These are phyloP conservation scores for Sporothrix phasma DNA, from an alignment of 2,329 filamentous ascomycete species.

Conservation along the genomic window DNA sequence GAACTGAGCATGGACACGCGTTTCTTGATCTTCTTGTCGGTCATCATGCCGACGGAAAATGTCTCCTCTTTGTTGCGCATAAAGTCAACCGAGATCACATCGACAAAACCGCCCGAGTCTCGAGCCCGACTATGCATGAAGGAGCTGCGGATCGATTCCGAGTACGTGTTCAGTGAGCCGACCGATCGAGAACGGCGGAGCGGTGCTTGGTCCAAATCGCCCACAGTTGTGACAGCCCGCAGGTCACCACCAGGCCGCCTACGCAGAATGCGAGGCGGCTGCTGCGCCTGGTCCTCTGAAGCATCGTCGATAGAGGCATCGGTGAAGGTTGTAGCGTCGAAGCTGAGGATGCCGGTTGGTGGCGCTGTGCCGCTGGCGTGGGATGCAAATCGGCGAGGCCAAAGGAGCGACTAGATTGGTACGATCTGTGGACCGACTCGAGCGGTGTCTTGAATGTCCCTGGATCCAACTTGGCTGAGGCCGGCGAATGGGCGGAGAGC, in stretches of 20 bases:
- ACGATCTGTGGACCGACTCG: constrained; percentile 37
- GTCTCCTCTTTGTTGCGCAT: constrained; percentile 33
- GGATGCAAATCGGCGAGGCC: constrained; percentile 49
- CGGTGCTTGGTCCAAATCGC: constrained; percentile 44
- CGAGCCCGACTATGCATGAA: constrained; percentile 36
- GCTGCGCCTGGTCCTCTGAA: constrained; percentile 37
- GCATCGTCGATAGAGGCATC: constrained; percentile 39
- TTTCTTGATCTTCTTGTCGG: constrained; percentile 34
- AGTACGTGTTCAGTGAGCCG: constrained; percentile 50
- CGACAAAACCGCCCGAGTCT: constrained; percentile 34
- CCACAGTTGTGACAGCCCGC: constrained; percentile 55
- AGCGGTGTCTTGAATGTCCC: constrained; percentile 38
- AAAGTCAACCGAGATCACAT: constrained; percentile 31
- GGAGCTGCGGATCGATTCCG: constrained; percentile 51
- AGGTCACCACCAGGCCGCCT: constrained; percentile 67
- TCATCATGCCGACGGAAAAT: constrained; percentile 50
- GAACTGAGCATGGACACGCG: constrained; percentile 48
- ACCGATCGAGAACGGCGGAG: constrained; percentile 47
- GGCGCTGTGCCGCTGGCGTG: constrained; percentile 46
- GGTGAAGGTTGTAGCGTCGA: constrained; percentile 50
- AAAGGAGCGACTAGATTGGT: constrained; percentile 40
- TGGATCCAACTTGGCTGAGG: constrained; percentile 27
- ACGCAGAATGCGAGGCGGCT: constrained; percentile 54
- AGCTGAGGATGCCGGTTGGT: constrained; percentile 45
- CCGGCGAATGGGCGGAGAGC: constrained; percentile 22